A percentile compares a stretch with the other conserved stretches of the same genome.
These are phyloP conservation scores for Phytophthora crassamura DNA, from an alignment of 352 stramenopile species.

Conservation along the genomic window DNA sequence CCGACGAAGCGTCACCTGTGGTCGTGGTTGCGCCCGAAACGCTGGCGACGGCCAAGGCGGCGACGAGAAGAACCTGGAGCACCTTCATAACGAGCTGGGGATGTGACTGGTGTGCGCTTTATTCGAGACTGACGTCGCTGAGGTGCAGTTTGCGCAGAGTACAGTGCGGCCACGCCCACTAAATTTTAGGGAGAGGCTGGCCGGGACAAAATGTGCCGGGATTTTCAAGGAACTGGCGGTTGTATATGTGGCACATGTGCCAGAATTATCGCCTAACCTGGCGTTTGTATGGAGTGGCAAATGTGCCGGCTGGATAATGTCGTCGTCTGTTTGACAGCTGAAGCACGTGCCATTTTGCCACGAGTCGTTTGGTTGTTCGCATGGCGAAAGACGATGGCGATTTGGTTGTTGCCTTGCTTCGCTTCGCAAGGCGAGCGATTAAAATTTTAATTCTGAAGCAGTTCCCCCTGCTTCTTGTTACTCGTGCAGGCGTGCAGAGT, in stretches of 20 bases:
- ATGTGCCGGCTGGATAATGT: constrained; percentile 14
- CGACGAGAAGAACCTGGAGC: constrained; percentile 35
- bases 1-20: constrained; percentile 7
- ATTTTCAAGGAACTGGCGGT: constrained; percentile 15
- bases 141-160: background rate
- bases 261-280: constrained; percentile 10
- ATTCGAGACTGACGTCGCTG: constrained; percentile 26
- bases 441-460: constrained; percentile 2
- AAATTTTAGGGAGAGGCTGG: no score
- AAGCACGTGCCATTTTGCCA: constrained; percentile 14
- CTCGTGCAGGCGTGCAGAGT: background rate
- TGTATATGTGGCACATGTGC: constrained; percentile 19
- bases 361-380: constrained; percentile 23
- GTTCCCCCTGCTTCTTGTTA: no score
- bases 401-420: background rate
- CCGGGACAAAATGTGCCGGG: no score
- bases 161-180: no score
- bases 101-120: background rate
- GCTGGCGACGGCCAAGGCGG: constrained; percentile 34
- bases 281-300: constrained; percentile 6
- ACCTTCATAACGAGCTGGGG: constrained; percentile 33
- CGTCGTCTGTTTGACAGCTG: constrained; percentile 22
- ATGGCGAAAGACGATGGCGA: constrained; percentile 29
- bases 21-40: constrained; percentile 24
- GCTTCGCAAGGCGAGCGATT: constrained; percentile 8